Base-by-base conservation (phyloP, 108 stramenopile genomes). In the Mayamaea pseudoterrestris region DNA sequence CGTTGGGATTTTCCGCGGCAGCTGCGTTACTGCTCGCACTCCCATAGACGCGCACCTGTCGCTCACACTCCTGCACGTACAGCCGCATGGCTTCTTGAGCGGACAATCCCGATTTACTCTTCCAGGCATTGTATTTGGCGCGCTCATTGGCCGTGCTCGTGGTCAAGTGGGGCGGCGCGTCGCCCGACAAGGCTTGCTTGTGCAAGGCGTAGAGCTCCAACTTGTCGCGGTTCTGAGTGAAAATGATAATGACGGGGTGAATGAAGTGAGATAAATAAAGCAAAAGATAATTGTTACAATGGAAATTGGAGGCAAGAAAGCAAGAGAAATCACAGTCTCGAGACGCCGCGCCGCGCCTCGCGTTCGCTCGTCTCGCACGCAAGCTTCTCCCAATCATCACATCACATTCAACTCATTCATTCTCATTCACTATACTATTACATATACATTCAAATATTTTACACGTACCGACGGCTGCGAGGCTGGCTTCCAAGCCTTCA, bases 181-280 rank as follows among this genome's bases (percentile, higher is more conserved):
- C 89, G 12, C 81, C 80, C 26, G 59, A 62, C 3, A 82, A 76
- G 1, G 81, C 70, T 54, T 84, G 83, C 48, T 90, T 90, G 79
- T 90, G 89, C 31, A 85, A 73, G n/a, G 89, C 89, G 54, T 86
- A 90, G 0, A 90, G 65, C 61, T 90, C 89, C 52, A 90, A 60
- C 17, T 76, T 68, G 56, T 90, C 82, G 17, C 83, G 74, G 51
- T 90, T 90, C 74, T 79, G 28, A 26, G 23, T 23, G 13, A 47
- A 18, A 47, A 41, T 12, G 34, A 14, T 28, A 27, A 49, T 36
- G 26, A 20, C 24, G 31, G 23, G 20, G 6, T 23, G 30, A 47
- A 27, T 56, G 13, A 53, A 46, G 13, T 26, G 39, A 27, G 31
- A 6, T 5, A 31, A 47, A 9, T 56, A 41, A 8, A 31, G 7